Base-by-base conservation (phyloP, 495 filamentous ascomycete genomes). In the Aspergillus sclerotioniger region DNA sequence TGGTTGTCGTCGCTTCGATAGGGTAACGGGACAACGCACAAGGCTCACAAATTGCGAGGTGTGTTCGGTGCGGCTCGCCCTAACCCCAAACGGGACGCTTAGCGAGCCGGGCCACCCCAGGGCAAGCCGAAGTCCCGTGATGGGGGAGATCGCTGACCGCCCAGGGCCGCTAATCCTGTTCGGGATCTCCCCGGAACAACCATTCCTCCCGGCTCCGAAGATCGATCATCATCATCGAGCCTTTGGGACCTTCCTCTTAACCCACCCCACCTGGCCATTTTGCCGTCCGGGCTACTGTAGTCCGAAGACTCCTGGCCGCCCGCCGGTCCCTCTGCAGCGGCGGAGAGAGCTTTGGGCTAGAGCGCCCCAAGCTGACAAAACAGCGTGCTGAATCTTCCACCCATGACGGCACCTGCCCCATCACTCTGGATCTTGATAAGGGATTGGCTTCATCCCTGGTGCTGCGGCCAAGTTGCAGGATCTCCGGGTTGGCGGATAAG, bases 1-100 rank as follows among this genome's bases (percentile, higher is more conserved):
- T 75, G 69, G 73, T 74, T 77, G 74, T 78, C 74, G 75, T 78
- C 74, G 76, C 72, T 76, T 77, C 73, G 69, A 70, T 67, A 71
- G 66, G 61, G 52, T 51, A 57, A 57, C 51, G 45, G 65, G 65
- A 64, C 67, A 66, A 71, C 71, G 71, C 72, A 76, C 71, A 77
- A 75, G 69, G 56, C 48, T 58, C 57, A 60, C 67, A 78, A 76
- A 67, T 71, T 75, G 65, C 70, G 61, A 71, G 67, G 73, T 75
- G 71, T 72, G 75, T 66, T 70, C 66, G 71, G 62, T 62, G 66
- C 58, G 62, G 64, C 59, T 70, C 66, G 70, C 68, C 59, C 72
- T 76, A 78, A 67, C 58, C 75, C 68, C 53, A 67, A 74, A 66
- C 58, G 62, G 72, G 68, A 62, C 58, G 61, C 66, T 72, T 73